Evolutionary conservation across 139 green algal species (phyloP), one percentile per base, ranked within the genome.

Genomic region (Chlamydomonas sp.): DNA sequence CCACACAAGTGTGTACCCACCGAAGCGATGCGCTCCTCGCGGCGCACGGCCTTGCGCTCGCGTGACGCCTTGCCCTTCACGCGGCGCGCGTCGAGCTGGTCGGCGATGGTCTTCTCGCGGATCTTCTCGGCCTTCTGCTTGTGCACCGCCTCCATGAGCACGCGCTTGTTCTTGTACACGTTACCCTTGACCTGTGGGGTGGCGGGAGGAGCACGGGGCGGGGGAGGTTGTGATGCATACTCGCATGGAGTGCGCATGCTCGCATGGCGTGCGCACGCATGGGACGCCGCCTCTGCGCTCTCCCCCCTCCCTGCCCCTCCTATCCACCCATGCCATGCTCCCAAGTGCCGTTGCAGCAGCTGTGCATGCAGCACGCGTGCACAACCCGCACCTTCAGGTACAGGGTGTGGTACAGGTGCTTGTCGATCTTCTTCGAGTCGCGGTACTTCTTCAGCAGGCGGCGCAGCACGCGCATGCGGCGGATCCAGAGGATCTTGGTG

Each of bases 81-180:
- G 60, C 95, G 87, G 66, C 94, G 87, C 1, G 95, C 93, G 88
- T 99, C 95, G 59, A 98, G 91, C 91, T 98, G 92, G 76, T 99
- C 95, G 24, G 92, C 89, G 67, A 99, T 95, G 60, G 86, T 89
- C 90, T 97, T 98, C 88, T 99, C 95, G 69, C 95, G 92, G 29
- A 82, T 72, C 87, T 98, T 98, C 89, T 99, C 95, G 22, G 92
- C 92, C 90, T 99, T 99, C 80, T 94, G 82, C 83, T 95, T 95
- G 90, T 99, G 95, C 73, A 99, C 97, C 58, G 90, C 89, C 87
- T 99, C 95, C 84, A 99, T 98, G 54, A 99, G 85, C 81, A 99
- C 95, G 65, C 95, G 90, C 90, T 99, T 99, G 90, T 99, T 99
- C 92, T 99, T 99, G 91, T 91, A 99, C 78, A 97, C 90, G 83